These are phyloP conservation scores for Pseudocercospora fijiensis DNA, from an alignment of 2,329 filamentous ascomycete genomes.

Conservation along the genomic window DNA sequence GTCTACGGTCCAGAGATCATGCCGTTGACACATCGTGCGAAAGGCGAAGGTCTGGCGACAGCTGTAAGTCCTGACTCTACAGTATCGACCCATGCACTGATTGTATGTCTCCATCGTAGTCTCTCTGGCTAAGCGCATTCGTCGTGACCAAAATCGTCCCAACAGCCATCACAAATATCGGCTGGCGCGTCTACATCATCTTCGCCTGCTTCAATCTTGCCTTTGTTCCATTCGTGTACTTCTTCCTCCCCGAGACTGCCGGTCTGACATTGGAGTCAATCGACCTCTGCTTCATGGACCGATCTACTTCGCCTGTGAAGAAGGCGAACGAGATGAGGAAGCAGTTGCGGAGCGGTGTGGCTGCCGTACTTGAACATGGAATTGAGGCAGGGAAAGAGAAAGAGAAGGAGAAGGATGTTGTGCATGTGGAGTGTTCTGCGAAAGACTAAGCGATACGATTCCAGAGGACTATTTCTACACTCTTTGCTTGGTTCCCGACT, in stretches of 20 bases:
- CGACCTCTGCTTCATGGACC: constrained; percentile 4
- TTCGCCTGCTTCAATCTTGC: constrained; percentile 42
- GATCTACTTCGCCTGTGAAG: background rate
- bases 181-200: constrained; percentile 44
- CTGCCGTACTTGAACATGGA: background rate
- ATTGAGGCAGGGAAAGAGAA: background rate
- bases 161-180: constrained; percentile 43
- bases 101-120: background rate
- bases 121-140: background rate
- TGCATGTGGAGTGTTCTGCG: background rate
- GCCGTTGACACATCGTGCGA: constrained; percentile 1
- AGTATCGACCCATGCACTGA: background rate
- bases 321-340: background rate
- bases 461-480: too few species aligned
- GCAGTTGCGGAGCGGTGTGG: background rate
- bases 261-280: constrained; percentile 22
- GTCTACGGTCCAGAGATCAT: constrained; percentile 3
- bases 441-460: background rate
- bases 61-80: background rate
- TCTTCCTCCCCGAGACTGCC: constrained; percentile 32
- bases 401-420: background rate
- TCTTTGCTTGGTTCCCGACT: background rate
- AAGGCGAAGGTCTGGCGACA: constrained; percentile 7
- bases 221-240: constrained; percentile 37
- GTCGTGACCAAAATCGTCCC: constrained; percentile 43